These are phyloP conservation scores for Stagonosporopsis rhizophila DNA, from an alignment of 2,329 filamentous ascomycete genomes.

Conservation along the genomic window DNA sequence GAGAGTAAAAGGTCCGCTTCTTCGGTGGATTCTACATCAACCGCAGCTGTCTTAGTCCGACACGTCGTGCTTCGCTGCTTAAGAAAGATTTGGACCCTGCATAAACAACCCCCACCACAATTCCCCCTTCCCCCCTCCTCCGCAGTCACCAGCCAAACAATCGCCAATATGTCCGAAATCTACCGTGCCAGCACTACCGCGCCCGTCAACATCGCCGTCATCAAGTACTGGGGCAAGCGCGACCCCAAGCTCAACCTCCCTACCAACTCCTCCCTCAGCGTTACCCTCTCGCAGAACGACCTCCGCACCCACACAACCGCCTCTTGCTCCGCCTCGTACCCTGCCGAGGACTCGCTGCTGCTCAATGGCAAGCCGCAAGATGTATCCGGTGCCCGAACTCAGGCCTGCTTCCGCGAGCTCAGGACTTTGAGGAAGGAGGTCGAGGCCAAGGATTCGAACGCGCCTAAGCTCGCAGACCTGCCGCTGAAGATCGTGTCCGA, in stretches of 20 bases:
- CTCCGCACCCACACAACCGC: slow-evolving; percentile 96
- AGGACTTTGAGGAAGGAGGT: slow-evolving; percentile 77
- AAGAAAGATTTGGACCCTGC: slow-evolving; percentile 33
- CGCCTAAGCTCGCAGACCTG: slow-evolving; percentile 81
- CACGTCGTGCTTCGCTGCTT: slow-evolving; percentile 5
- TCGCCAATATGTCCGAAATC: slow-evolving; percentile 59
- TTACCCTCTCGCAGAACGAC: slow-evolving; percentile 92
- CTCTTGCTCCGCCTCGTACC: slow-evolving; percentile 79
- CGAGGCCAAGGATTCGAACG: slow-evolving; percentile 72
- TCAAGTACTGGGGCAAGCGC: slow-evolving; percentile 99
- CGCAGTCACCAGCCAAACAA: slow-evolving; percentile 7
- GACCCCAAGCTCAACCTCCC: slow-evolving; percentile 93
- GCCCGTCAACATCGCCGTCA: slow-evolving; percentile 96
- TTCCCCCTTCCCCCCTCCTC: slow-evolving; percentile 12
- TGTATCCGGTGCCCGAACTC: slow-evolving; percentile 86
- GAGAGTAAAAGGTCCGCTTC: neutral
- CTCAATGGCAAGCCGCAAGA: slow-evolving; percentile 86
- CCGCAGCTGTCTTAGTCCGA: neutral
- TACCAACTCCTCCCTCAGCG: slow-evolving; percentile 96
- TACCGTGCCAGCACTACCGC: slow-evolving; percentile 95
- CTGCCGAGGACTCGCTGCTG: slow-evolving; percentile 72
- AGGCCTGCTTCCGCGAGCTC: slow-evolving; percentile 90
- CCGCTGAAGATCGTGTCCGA: slow-evolving; percentile 88
- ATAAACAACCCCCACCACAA: slow-evolving; percentile 35
- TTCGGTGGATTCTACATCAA: neutral